These are phyloP conservation scores for Auxenochlorella pyrenoidosa DNA, from an alignment of 139 green algal genomes.

Conservation along the genomic window DNA sequence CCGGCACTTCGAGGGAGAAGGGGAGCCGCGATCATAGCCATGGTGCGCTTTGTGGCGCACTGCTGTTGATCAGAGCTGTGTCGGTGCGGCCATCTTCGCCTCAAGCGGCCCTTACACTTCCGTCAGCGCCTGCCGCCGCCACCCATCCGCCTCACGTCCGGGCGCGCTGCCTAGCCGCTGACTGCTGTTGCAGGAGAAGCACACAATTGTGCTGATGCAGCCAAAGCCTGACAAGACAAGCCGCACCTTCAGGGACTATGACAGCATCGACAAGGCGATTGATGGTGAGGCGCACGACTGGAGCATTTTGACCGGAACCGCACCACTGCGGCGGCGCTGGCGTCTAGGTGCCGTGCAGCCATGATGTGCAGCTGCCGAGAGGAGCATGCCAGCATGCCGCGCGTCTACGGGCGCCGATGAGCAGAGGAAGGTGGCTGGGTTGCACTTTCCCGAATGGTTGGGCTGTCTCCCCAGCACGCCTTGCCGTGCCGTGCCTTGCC, in stretches of 20 bases:
- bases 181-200: constrained; percentile 23
- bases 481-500: too few species aligned
- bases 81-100: not conserved
- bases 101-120: not conserved
- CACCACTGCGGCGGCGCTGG: too few species aligned
- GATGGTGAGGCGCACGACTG: constrained; percentile 27
- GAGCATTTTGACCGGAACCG: too few species aligned
- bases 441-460: too few species aligned
- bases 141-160: not conserved
- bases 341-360: too few species aligned
- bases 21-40: not conserved
- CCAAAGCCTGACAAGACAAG: constrained; percentile 31
- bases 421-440: too few species aligned
- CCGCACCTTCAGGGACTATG: constrained; percentile 56
- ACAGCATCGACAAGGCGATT: constrained; percentile 42
- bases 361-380: too few species aligned
- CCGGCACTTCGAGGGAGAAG: not conserved
- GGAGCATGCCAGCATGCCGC: too few species aligned
- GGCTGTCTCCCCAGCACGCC: too few species aligned
- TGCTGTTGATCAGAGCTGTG: not conserved
- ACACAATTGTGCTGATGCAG: constrained; percentile 67
- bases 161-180: not conserved
- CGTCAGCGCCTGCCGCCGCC: not conserved
- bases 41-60: not conserved
- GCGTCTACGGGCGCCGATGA: too few species aligned